Conservation (phyloP, 768 basidiomycete genomes). For the Suillus cothurnatus region DNA sequence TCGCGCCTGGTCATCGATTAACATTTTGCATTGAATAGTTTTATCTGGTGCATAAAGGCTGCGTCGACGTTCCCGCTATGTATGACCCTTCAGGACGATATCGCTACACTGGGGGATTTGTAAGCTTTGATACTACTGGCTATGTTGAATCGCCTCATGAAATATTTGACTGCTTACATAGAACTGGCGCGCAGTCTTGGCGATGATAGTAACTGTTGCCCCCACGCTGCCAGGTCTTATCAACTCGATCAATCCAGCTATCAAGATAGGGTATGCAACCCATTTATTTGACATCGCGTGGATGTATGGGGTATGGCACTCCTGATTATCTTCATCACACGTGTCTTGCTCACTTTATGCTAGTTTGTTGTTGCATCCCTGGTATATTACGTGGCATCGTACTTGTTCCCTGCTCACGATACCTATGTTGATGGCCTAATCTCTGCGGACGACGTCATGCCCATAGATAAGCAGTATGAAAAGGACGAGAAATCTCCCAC, state of each 20-base stretch:
- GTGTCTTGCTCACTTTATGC: conserved; percentile 10
- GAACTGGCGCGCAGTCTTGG: conserved; percentile 83
- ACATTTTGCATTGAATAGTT: conserved; percentile 45
- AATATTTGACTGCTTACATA: conserved; percentile 24
- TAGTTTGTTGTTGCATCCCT: conserved; percentile 28
- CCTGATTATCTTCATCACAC: conserved; percentile 2
- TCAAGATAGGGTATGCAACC: conserved; percentile 59
- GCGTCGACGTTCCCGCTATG: conserved; percentile 82
- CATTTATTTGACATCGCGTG: conserved; percentile 73
- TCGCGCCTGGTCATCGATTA: neutral
- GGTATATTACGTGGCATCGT: conserved; percentile 30
- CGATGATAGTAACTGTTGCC: conserved; percentile 67
- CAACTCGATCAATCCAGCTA: conserved; percentile 65
- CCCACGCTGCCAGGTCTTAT: conserved; percentile 80
- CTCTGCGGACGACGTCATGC: conserved; percentile 19
- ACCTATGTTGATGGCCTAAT: conserved; percentile 30
- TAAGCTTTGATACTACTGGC: conserved; percentile 39
- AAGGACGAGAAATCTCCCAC: neutral
- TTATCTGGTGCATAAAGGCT: conserved; percentile 73
- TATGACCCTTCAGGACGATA: conserved; percentile 81
- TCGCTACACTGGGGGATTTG: conserved; percentile 73
- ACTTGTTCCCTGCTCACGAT: conserved; percentile 26
- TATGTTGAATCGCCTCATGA: neutral
- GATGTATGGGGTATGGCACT: conserved; percentile 67
- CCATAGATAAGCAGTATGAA: conserved; percentile 3